Base-by-base conservation (phyloP, 2,329 filamentous ascomycete species). In the Fusarium mundagurra region DNA sequence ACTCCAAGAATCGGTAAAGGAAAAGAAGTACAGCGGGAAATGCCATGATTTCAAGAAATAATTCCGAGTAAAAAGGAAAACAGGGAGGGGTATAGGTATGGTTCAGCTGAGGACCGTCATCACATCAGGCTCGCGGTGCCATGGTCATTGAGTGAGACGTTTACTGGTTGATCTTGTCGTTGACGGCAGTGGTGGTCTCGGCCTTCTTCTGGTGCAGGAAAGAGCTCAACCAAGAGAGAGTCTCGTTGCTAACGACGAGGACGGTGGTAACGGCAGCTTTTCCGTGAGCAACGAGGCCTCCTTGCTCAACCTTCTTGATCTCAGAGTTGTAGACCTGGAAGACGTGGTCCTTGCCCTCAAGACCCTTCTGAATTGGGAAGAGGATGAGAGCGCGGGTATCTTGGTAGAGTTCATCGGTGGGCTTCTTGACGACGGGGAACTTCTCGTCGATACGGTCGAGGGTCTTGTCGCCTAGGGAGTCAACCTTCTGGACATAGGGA, bases 401-500 rank as follows among this genome's bases (percentile, higher is more conserved):
- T 67, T 86, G 86, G 83, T 90, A 90, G 60, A 95, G 86, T 81
- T 94, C 92, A 74, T 88, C 86, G 33, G 93, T 93, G 58, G 93
- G 91, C 84, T 94, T 92, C 86, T 92, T 94, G 82, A 96, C 88
- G 69, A 89, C 87, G 60, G 93, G 93, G 82, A 95, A 92, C 73
- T 86, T 89, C 81, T 89, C 84, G 76, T 96, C 93, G 77, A 96
- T 86, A 79, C 88, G 90, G 78, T 83, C 86, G 74, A 96, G 87
- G n/a, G 92, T 90, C 81, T 90, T 87, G 83, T 94, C 91, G 75
- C 92, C 93, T 60, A 97, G 84, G 67, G 89, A 85, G 82, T 98
- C 96, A 80, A 92, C 95, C 83, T 92, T 94, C 82, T 90, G 87
- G 75, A 97, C 89, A 84, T 98, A 98, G 2, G 96, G 95, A 60